Conservation (phyloP, 305 asterid species). For the Fraxinus nigra region DNA sequence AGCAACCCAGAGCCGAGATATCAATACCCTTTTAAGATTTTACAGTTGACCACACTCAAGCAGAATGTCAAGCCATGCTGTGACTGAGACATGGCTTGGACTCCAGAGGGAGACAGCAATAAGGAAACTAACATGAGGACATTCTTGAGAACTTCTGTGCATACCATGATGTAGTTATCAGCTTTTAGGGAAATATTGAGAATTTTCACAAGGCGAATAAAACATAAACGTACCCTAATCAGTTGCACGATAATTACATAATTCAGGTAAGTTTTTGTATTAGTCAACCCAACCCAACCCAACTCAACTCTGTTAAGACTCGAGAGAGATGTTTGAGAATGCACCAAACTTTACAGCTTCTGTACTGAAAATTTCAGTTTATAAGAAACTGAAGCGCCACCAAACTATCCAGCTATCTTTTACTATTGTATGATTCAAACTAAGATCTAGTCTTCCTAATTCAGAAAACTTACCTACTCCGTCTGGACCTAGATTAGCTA, state of each 20-base stretch:
- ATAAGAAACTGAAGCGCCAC: background rate
- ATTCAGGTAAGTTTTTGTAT: background rate
- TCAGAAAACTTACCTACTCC: slow-evolving; percentile 2
- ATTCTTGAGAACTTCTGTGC: background rate
- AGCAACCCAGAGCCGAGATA: background rate
- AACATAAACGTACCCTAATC: background rate
- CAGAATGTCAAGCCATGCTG: background rate
- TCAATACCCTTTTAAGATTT: background rate
- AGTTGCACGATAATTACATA: background rate
- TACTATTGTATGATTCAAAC: background rate
- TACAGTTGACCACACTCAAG: background rate
- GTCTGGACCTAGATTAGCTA: background rate
- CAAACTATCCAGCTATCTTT: background rate
- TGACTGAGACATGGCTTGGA: background rate
- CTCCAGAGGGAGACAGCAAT: background rate
- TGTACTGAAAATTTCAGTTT: background rate
- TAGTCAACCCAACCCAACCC: background rate
- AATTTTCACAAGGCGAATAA: background rate
- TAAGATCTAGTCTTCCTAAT: background rate
- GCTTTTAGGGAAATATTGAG: background rate
- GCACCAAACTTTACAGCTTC: background rate
- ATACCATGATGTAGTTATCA: background rate
- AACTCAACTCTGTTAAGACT: background rate
- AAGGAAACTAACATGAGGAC: background rate
- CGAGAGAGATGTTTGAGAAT: background rate